Conservation (phyloP, 768 basidiomycete species). For the Russula dissimulans region DNA sequence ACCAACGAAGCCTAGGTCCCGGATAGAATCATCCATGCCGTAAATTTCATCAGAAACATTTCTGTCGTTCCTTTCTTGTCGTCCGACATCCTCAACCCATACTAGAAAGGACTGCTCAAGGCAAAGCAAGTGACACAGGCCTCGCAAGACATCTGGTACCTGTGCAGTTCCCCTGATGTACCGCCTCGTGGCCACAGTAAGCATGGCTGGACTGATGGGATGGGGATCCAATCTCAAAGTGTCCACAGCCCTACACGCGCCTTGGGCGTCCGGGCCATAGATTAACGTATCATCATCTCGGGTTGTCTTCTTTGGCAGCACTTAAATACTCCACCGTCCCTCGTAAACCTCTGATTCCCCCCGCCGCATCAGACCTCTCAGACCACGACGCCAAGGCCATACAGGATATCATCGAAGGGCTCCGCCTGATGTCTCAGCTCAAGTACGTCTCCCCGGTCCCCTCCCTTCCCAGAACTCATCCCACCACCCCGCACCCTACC, state of each 20-base stretch:
- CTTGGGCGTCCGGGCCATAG: not conserved
- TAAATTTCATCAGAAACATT: not conserved
- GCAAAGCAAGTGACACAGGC: too few species aligned
- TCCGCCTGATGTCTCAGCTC: constrained; percentile 8
- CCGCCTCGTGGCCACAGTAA: constrained; percentile 7
- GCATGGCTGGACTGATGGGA: not conserved
- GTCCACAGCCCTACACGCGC: constrained; percentile 1
- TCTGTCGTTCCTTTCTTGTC: too few species aligned
- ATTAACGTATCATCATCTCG: not conserved
- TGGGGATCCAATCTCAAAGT: not conserved
- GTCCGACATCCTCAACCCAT: too few species aligned
- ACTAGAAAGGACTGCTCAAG: too few species aligned
- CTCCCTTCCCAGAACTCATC: not conserved
- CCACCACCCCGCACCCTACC: not conserved
- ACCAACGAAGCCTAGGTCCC: too few species aligned
- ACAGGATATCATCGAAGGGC: constrained; percentile 11
- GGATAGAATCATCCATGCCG: not conserved
- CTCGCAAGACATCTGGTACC: too few species aligned
- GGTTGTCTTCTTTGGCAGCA: not conserved
- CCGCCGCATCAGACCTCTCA: not conserved
- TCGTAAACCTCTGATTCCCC: not conserved
- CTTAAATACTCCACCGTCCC: constrained; percentile 9
- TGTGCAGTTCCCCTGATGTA: not conserved
- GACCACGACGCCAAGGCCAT: constrained; percentile 1
- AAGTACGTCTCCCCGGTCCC: constrained; percentile 2